Conservation (phyloP, 73 alveolate genomes). For the Vitrella brassicaformis region DNA sequence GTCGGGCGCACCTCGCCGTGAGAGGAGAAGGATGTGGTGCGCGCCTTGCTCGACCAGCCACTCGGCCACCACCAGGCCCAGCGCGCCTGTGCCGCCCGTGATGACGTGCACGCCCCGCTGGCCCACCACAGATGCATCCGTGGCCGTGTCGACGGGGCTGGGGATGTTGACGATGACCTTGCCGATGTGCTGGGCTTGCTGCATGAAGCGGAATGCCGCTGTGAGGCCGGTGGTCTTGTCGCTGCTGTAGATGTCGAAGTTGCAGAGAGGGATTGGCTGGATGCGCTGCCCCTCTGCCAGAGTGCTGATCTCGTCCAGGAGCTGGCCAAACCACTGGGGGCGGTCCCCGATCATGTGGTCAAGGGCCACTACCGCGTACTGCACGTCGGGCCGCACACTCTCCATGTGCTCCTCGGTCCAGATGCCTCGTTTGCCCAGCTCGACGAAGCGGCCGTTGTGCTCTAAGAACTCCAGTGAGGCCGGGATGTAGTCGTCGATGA, state of each 20-base stretch:
- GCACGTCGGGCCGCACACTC: constrained; percentile 10
- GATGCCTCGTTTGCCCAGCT: constrained; percentile 31
- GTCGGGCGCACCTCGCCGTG: neutral
- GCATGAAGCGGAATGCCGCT: neutral
- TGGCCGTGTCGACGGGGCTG: neutral
- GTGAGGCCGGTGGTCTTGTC: neutral
- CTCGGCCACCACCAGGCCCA: constrained; percentile 11
- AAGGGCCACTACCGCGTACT: constrained; percentile 6
- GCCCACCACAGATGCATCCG: neutral
- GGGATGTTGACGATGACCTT: neutral
- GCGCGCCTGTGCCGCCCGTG: constrained; percentile 23
- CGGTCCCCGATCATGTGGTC: neutral
- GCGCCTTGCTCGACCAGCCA: constrained; percentile 21
- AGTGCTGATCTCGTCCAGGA: neutral
- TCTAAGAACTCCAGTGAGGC: constrained; percentile 4
- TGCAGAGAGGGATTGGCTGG: neutral
- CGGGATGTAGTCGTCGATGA: constrained; percentile 19
- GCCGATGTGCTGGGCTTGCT: constrained; percentile 5
- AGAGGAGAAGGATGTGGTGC: neutral
- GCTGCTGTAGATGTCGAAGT: neutral
- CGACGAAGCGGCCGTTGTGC: constrained; percentile 11
- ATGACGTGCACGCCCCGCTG: neutral
- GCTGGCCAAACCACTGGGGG: neutral
- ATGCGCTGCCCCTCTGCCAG: neutral
- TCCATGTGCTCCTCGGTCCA: constrained; percentile 19